Base-by-base conservation (phyloP, 371 early-diverging fungal species). In the Mortierella sp. region DNA sequence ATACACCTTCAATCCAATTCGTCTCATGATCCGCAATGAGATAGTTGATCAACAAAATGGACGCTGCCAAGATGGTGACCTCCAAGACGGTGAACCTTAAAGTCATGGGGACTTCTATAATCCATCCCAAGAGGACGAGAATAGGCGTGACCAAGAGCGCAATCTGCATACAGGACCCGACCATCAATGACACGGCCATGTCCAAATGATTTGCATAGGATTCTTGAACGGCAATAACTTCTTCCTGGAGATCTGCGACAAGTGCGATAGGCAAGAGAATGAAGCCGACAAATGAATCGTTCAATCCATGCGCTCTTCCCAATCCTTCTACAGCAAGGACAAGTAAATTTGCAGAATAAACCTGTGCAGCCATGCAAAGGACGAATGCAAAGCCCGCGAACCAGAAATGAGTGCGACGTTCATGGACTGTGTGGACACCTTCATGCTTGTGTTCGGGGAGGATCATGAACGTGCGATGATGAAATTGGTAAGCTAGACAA, bases 201-300 rank as follows among this genome's bases (percentile, higher is more conserved):
- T 78, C 79, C 60, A 78, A 26, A 1, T 66, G 56, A 17, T 72
- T 69, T 17, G 61, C 45, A 23, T 49, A 23, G n/a, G 65, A 59
- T 54, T 78, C 79, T 28, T 58, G 43, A 54, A 78, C 56, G 15
- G 79, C 73, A 59, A 78, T 70, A 0, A 78, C 79, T 49, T 78
- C 79, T 34, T 78, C 79, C 32, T 78, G 79, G 9, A 78, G 37
- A 55, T 78, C 79, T 15, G 79, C 64, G 12, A 78, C 45, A 55
- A 78, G 93, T 1, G 95, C 95, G 53, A 96, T 93, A 0, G 96
- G 96, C 15, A 97, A 72, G n/a, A 97, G 66, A 53, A 97, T 89
- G 47, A 97, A 85, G 51, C 96, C 96, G 3, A 97, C 93, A 86
- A 97, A 97, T 1, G 94, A 92, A 49, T 93, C 86, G 63, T 88